These are phyloP conservation scores for Fraxinus latifolia DNA, from an alignment of 305 asterid genomes.

Conservation along the genomic window DNA sequence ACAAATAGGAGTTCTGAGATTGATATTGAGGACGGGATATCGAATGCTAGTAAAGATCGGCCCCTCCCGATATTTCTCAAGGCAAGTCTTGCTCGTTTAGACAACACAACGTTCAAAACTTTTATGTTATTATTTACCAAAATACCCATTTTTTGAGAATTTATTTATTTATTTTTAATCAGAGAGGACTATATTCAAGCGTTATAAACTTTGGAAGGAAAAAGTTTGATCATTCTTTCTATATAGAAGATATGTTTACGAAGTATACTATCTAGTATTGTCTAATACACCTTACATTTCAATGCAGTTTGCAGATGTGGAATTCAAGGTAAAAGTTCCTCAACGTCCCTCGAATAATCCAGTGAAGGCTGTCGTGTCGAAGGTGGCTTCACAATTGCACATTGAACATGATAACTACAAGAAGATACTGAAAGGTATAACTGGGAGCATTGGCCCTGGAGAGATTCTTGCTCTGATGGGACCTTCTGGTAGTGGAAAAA, in stretches of 20 bases:
- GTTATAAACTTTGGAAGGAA: not conserved
- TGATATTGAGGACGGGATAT: conserved; percentile 51
- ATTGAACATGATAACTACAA: conserved; percentile 53
- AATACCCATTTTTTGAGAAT: not conserved
- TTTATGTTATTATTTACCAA: not conserved
- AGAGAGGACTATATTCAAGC: not conserved
- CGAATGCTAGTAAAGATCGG: conserved; percentile 33
- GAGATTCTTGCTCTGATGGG: conserved; percentile 90
- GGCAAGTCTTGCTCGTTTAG: conserved; percentile 31
- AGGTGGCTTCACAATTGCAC: conserved; percentile 47
- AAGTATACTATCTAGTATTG: not conserved
- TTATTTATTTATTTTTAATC: not conserved
- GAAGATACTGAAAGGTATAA: conserved; percentile 74
- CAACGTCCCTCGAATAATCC: conserved; percentile 46
- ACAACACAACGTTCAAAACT: not conserved
- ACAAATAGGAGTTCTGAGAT: conserved; percentile 52
- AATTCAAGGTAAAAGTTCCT: conserved; percentile 60
- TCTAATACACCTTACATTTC: not conserved
- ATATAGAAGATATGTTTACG: not conserved
- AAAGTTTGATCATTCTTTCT: not conserved
- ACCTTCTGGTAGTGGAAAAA: conserved; percentile 95
- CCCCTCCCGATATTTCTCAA: conserved; percentile 84
- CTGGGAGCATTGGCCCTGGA: conserved; percentile 81
- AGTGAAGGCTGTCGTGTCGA: conserved; percentile 55
- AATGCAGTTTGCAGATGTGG: conserved; percentile 79